Evolutionary conservation across 805 yeast species (phyloP).

Genomic region (Torulaspora franciscae): DNA sequence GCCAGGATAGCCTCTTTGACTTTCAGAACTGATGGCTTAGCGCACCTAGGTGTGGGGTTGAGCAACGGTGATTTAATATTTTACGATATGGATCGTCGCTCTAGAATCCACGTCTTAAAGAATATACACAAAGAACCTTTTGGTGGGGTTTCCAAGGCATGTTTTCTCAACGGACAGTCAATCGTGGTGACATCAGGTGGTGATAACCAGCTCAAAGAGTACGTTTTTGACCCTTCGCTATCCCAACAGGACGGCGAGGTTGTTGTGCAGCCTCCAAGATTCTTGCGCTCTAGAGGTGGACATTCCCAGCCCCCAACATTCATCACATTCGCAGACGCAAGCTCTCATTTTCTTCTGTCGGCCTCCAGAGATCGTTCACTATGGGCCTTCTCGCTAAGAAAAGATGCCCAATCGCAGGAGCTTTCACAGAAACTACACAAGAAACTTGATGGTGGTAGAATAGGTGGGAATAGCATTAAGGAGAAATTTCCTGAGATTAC

Average conservation of each 20-base stretch:
- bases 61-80: conserved; percentile 78
- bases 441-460: conserved; percentile 43
- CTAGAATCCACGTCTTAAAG: conserved; percentile 72
- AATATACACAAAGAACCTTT: conserved; percentile 64
- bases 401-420: conserved; percentile 94
- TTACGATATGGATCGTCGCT: conserved; percentile 67
- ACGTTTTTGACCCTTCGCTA: conserved; percentile 87
- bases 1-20: conserved; percentile 55
- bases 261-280: conserved; percentile 83
- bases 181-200: conserved; percentile 84
- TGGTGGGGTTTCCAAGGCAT: conserved; percentile 73
- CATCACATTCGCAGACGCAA: conserved; percentile 70
- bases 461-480: conserved; percentile 54
- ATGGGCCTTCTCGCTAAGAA: conserved; percentile 89
- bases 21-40: conserved; percentile 85
- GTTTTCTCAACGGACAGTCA: conserved; percentile 87
- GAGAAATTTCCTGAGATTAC: conserved; percentile 76
- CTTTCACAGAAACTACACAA: conserved; percentile 69
- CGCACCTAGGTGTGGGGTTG: conserved; percentile 77
- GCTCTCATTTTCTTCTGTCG: conserved; percentile 78
- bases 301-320: conserved; percentile 85
- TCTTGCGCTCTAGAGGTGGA: conserved; percentile 93
- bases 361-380: conserved; percentile 82
- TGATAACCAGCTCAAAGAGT: conserved; percentile 84
- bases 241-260: conserved; percentile 46